A percentile compares a stretch with the other conserved stretches of the same genome.
Evolutionary conservation across 2,329 filamentous ascomycete genomes (phyloP).

Genomic region (Remersonia thermophila): DNA sequence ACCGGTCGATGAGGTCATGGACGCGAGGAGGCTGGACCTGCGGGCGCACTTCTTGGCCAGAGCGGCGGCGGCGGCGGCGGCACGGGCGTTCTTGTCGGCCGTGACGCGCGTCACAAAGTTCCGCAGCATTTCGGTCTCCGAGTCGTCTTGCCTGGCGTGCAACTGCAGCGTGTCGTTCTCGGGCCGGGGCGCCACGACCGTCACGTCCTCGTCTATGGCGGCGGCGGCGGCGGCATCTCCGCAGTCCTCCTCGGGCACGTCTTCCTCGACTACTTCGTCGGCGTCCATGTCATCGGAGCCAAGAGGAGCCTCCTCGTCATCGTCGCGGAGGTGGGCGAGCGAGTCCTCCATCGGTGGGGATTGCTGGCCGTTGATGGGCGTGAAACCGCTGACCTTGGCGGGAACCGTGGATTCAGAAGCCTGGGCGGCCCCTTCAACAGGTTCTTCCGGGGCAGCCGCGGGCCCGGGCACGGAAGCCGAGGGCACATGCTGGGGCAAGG

Average conservation of each 20-base stretch:
- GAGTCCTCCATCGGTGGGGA: not conserved
- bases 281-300: slow-evolving; percentile 10
- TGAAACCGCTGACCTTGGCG: slow-evolving; percentile 13
- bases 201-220: slow-evolving; percentile 14
- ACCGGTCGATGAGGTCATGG: slow-evolving; percentile 20
- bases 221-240: slow-evolving; percentile 6
- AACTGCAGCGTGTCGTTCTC: slow-evolving; percentile 17
- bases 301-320: not conserved
- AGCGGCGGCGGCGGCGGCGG: slow-evolving; percentile 17
- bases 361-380: slow-evolving; percentile 13
- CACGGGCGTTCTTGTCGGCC: slow-evolving; percentile 24
- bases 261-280: slow-evolving; percentile 11
- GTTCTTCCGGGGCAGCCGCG: too few species aligned
- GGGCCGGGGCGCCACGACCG: slow-evolving; percentile 4
- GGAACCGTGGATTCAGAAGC: too few species aligned
- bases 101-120: slow-evolving; percentile 24
- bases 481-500: too few species aligned
- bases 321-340: not conserved
- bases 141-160: slow-evolving; percentile 20
- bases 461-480: too few species aligned
- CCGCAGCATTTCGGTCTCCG: slow-evolving; percentile 24
- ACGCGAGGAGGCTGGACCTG: slow-evolving; percentile 18
- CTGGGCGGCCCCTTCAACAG: too few species aligned
- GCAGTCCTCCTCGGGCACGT: slow-evolving; percentile 2
- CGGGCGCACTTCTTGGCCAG: slow-evolving; percentile 11